These are phyloP conservation scores for Davidsoniella neocaledoniae DNA, from an alignment of 2,329 filamentous ascomycete species.

Conservation along the genomic window DNA sequence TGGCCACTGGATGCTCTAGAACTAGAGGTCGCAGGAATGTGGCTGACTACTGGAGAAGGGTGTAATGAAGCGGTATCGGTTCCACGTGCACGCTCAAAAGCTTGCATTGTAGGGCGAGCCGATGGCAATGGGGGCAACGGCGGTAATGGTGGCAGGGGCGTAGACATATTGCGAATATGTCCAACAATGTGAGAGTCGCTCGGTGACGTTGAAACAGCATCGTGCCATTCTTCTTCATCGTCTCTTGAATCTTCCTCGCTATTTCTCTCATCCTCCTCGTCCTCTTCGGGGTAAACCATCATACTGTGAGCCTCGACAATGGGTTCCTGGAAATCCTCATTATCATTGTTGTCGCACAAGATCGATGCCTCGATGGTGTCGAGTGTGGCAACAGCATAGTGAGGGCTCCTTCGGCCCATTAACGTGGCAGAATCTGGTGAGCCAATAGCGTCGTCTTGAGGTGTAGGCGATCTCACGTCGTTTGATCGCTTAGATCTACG, in stretches of 20 bases:
- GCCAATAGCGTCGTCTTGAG: not conserved
- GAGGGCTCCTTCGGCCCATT: not conserved
- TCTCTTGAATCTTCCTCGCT: not conserved
- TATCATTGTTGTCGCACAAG: slow-evolving; percentile 8
- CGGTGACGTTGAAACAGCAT: not conserved
- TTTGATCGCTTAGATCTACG: slow-evolving; percentile 33
- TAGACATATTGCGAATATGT: slow-evolving; percentile 15
- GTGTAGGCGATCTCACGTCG: not conserved
- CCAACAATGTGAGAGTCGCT: not conserved
- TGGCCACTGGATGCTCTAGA: slow-evolving; percentile 7
- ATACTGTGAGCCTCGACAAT: slow-evolving; percentile 3
- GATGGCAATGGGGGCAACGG: not conserved
- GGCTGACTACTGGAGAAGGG: slow-evolving; percentile 24
- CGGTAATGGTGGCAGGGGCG: slow-evolving; percentile 1
- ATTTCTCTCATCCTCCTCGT: slow-evolving; percentile 1
- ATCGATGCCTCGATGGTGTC: slow-evolving; percentile 13
- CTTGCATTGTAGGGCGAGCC: not conserved
- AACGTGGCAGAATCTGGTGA: not conserved
- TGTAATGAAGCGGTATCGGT: slow-evolving; percentile 21
- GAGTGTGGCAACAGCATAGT: slow-evolving; percentile 9
- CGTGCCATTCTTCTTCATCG: not conserved
- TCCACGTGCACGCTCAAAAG: slow-evolving; percentile 9
- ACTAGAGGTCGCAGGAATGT: slow-evolving; percentile 17
- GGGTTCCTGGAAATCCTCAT: slow-evolving; percentile 1
- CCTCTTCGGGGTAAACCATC: not conserved